Conservation (phyloP, 2,329 filamentous ascomycete genomes). For the Fusarium sp. region DNA sequence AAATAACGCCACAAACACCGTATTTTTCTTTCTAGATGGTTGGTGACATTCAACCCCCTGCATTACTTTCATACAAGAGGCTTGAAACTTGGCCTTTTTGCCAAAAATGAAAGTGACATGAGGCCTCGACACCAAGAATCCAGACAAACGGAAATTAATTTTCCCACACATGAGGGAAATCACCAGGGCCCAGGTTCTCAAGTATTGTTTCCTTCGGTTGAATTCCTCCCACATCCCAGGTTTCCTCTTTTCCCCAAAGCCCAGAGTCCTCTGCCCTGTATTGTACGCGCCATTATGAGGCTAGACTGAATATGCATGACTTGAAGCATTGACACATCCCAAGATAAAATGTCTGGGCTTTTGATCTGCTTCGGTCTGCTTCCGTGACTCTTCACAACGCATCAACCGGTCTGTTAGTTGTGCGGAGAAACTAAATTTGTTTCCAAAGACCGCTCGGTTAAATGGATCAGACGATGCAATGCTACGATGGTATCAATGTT, state of each 20-base stretch:
- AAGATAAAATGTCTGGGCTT: conserved; percentile 7
- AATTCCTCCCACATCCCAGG: conserved; percentile 1
- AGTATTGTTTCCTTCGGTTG: background rate
- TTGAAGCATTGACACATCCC: conserved; percentile 29
- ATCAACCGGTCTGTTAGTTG: background rate
- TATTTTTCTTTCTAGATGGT: background rate
- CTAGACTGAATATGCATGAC: conserved; percentile 19
- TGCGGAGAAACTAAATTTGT: background rate
- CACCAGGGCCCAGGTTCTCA: conserved; percentile 3
- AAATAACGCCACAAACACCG: conserved; percentile 25
- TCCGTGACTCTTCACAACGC: background rate
- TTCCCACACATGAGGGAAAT: background rate
- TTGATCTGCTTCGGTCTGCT: conserved; percentile 15
- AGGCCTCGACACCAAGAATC: background rate
- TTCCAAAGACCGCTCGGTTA: background rate
- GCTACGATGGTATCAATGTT: conserved; percentile 12
- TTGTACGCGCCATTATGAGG: background rate
- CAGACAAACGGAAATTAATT: background rate
- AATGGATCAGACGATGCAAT: background rate
- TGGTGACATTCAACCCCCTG: background rate
- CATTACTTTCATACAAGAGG: background rate
- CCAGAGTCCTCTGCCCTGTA: background rate
- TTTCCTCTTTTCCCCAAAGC: background rate
- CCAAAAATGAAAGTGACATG: background rate
- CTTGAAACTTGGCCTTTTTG: background rate